Evolutionary conservation across 1,284 basidiomycete species (phyloP).

Genomic region (Inonotus hispidus): DNA sequence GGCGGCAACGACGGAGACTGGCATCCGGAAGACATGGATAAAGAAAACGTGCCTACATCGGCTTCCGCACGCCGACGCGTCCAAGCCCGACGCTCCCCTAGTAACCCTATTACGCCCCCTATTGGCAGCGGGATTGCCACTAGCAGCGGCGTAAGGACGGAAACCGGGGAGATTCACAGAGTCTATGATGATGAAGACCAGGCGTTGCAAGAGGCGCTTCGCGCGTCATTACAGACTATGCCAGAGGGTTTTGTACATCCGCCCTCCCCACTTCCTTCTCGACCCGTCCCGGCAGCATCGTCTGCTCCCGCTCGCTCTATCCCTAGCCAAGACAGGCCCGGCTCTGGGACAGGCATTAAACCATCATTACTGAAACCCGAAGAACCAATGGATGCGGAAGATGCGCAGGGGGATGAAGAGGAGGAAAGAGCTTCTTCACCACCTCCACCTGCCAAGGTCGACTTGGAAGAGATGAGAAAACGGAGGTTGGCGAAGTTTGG

Average conservation of each 20-base stretch:
- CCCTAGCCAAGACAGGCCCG: constrained; percentile 19
- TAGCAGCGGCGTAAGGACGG: neutral
- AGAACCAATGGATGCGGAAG: neutral
- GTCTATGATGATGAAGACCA: constrained; percentile 85
- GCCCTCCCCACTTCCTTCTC: constrained; percentile 27
- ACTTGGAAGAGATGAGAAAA: constrained; percentile 72
- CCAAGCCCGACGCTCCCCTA: constrained; percentile 13
- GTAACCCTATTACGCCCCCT: neutral
- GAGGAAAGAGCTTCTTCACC: constrained; percentile 21
- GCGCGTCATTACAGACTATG: constrained; percentile 69
- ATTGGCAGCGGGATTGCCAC: neutral
- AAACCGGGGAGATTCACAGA: constrained; percentile 27
- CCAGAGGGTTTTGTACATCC: constrained; percentile 49
- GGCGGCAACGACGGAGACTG: constrained; percentile 24
- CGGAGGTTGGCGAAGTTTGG: constrained; percentile 75
- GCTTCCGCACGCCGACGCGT: neutral
- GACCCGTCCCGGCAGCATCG: constrained; percentile 20
- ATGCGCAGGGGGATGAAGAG: constrained; percentile 25
- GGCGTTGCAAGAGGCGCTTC: constrained; percentile 80
- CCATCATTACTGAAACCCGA: constrained; percentile 26
- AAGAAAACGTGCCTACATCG: constrained; percentile 18
- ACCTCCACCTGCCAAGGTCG: constrained; percentile 35
- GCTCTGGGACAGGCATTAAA: constrained; percentile 6
- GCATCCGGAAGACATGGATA: constrained; percentile 22
- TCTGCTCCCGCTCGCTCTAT: too few species aligned